Percentiles rank a stretch among this genome's conserved stretches.
Conservation (phyloP, 768 basidiomycete genomes). For the Suillus placidus region DNA sequence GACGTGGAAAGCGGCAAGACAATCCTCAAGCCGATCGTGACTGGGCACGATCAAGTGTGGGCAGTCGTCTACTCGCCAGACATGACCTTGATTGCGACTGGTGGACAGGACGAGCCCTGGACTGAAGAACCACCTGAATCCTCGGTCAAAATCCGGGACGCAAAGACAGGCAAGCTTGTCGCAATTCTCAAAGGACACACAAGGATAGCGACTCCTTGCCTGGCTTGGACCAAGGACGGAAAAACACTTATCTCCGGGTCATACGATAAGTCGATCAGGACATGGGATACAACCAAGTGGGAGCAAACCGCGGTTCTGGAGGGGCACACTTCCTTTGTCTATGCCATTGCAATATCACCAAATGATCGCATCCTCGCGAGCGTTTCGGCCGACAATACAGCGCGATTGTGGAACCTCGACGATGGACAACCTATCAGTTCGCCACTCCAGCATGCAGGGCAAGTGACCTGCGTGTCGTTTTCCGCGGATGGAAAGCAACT, state of each 20-base stretch:
- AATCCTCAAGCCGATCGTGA: background rate
- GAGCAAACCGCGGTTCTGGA: background rate
- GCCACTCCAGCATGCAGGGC: background rate
- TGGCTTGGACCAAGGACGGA: slow-evolving; percentile 3
- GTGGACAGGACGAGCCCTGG: background rate
- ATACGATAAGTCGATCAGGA: background rate
- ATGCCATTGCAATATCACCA: background rate
- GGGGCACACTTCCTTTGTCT: slow-evolving; percentile 4
- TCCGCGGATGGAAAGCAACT: background rate
- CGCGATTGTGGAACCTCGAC: background rate
- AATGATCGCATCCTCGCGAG: slow-evolving; percentile 10
- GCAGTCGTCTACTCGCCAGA: slow-evolving; percentile 6
- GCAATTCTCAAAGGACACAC: background rate
- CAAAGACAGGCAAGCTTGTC: slow-evolving; percentile 1
- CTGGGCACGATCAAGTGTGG: accelerated
- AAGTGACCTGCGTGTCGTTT: background rate
- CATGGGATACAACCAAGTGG: background rate
- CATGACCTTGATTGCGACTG: slow-evolving; percentile 4
- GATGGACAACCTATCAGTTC: background rate
- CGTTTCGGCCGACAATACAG: slow-evolving; percentile 11
- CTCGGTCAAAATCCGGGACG: background rate
- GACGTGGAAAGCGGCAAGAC: background rate
- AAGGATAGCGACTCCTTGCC: background rate
- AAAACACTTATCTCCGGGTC: slow-evolving; percentile 4
- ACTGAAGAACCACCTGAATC: accelerated